A percentile compares a stretch with the other conserved stretches of the same genome.
phyloP scores from a whole-genome alignment of 306 rosid genomes.

The Vigna mungo region DNA sequence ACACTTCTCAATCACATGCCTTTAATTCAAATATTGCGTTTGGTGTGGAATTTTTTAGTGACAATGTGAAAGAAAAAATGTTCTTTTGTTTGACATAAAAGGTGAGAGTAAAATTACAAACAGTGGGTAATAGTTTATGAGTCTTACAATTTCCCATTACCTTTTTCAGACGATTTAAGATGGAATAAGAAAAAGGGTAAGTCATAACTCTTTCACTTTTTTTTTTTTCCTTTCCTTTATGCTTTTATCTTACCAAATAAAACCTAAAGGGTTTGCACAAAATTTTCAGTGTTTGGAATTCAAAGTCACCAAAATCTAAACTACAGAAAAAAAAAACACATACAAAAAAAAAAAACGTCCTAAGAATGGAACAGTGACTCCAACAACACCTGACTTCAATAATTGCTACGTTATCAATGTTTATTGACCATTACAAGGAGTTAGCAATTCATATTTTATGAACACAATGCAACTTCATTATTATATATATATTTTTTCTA shows the following conservation, averaged over 20 bases:
- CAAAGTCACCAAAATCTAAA: background rate
- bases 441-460: background rate
- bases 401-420: conserved; percentile 16
- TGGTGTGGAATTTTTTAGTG: background rate
- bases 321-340: too few species aligned
- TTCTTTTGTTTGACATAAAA: conserved; percentile 18
- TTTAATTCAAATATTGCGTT: conserved; percentile 17
- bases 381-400: background rate
- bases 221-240: background rate
- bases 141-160: background rate
- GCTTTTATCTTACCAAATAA: conserved; percentile 19
- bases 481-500: background rate
- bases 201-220: conserved; percentile 14
- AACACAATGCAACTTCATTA: background rate
- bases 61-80: background rate
- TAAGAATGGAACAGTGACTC: background rate
- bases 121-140: conserved; percentile 1
- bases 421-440: conserved; percentile 8
- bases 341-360: too few species aligned
- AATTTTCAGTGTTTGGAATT: background rate
- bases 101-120: background rate
- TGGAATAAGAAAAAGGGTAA: background rate
- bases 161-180: conserved; percentile 7
- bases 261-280: conserved; percentile 8
- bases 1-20: background rate